Evolutionary conservation across 164 flowering plant species (phyloP).

Genomic region (Annona squamosa): DNA sequence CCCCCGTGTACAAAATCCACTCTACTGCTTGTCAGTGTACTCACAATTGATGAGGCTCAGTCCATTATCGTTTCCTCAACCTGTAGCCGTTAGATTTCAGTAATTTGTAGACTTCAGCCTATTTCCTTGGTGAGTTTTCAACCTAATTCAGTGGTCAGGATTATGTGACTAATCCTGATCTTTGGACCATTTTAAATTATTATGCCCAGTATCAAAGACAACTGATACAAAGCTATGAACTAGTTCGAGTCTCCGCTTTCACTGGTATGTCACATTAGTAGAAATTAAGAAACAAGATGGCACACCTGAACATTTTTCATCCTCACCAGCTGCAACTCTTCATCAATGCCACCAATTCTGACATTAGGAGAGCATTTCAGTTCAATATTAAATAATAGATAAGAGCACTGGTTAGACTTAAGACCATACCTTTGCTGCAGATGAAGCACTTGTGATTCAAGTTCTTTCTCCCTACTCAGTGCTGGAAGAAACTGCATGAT

Average conservation of each 20-base stretch:
- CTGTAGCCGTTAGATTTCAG: not conserved
- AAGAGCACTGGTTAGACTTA: not conserved
- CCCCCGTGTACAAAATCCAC: not conserved
- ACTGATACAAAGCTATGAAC: not conserved
- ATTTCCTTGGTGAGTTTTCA: not conserved
- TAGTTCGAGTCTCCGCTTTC: not conserved
- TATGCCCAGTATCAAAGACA: not conserved
- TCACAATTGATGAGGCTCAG: not conserved
- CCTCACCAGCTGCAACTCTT: slow-evolving; percentile 33
- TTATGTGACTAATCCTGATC: not conserved
- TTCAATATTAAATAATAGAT: not conserved
- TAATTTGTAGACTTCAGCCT: not conserved
- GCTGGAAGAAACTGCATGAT: slow-evolving; percentile 26
- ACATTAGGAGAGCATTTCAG: slow-evolving; percentile 9
- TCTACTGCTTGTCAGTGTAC: not conserved
- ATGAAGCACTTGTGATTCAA: slow-evolving; percentile 33
- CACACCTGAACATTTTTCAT: slow-evolving; percentile 33
- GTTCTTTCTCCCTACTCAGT: slow-evolving; percentile 38
- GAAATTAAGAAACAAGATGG: not conserved
- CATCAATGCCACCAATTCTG: slow-evolving; percentile 25
- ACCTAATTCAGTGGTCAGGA: not conserved
- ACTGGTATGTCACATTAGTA: not conserved
- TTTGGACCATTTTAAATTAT: not conserved
- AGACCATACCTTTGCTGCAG: slow-evolving; percentile 48
- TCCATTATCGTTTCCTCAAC: not conserved